Evolutionary conservation across 108 stramenopile species (phyloP).

Genomic region (Nitzschia putrida): DNA sequence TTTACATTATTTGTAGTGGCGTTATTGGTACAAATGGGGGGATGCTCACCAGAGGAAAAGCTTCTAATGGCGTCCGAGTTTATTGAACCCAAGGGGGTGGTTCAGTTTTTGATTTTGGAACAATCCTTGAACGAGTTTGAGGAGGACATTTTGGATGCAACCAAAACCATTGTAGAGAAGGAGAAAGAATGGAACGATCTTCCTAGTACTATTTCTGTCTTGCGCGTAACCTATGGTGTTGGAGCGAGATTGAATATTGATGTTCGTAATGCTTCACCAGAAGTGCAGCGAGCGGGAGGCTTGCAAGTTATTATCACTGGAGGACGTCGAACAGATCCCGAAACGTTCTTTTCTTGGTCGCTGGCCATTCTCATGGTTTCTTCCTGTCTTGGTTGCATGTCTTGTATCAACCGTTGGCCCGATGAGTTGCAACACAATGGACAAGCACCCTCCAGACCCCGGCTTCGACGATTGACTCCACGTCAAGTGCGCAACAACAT

Average conservation of each 20-base stretch:
- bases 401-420: background rate
- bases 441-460: slow-evolving; percentile 15
- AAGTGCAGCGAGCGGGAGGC: slow-evolving; percentile 17
- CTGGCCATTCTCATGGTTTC: slow-evolving; percentile 11
- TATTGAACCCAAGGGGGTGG: slow-evolving; percentile 36
- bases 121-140: background rate
- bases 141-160: background rate
- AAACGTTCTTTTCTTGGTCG: background rate
- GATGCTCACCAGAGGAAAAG: slow-evolving; percentile 49
- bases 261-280: background rate
- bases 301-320: slow-evolving; percentile 16
- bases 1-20: slow-evolving; percentile 32
- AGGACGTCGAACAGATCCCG: background rate
- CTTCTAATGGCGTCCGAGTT: slow-evolving; percentile 30
- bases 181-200: background rate
- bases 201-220: slow-evolving; percentile 24
- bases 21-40: slow-evolving; percentile 35
- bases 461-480: slow-evolving; percentile 30
- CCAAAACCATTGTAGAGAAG: background rate
- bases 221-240: slow-evolving; percentile 21
- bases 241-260: background rate
- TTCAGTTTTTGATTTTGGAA: slow-evolving; percentile 41
- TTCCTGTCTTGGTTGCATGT: slow-evolving; percentile 8
- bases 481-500: slow-evolving; percentile 30
- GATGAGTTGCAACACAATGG: background rate